These are phyloP conservation scores for Lablab purpureus DNA, from an alignment of 306 rosid species.

Conservation along the genomic window DNA sequence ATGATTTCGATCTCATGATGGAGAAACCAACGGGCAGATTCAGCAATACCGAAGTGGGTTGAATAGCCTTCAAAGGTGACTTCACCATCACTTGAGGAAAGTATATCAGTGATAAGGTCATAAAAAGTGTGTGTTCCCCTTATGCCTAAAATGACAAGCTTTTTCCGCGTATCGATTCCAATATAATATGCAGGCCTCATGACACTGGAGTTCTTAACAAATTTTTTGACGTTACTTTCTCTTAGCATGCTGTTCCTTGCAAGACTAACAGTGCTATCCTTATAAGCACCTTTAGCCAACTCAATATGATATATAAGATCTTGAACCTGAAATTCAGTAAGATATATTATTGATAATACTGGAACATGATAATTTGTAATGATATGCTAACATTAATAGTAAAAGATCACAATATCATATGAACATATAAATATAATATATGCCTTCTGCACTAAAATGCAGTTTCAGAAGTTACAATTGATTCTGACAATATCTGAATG, in stretches of 20 bases:
- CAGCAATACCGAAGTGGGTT: conserved; percentile 90
- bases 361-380: conserved; percentile 5
- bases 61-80: conserved; percentile 89
- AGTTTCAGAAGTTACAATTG: conserved; percentile 64
- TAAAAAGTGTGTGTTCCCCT: conserved; percentile 93
- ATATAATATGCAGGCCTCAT: conserved; percentile 96
- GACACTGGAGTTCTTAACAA: conserved; percentile 74
- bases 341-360: no score
- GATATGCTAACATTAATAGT: conserved; percentile 28
- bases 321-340: conserved; percentile 71
- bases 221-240: conserved; percentile 85
- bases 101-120: conserved; percentile 91
- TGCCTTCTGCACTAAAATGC: conserved; percentile 37
- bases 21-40: conserved; percentile 97
- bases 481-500: conserved; percentile 73
- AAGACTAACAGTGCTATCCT: conserved; percentile 64
- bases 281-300: conserved; percentile 85
- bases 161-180: conserved; percentile 78
- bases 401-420: conserved; percentile 40
- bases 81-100: conserved; percentile 74
- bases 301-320: conserved; percentile 89
- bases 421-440: conserved; percentile 6
- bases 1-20: conserved; percentile 72
- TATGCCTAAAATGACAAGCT: conserved; percentile 84
- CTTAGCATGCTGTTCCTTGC: conserved; percentile 89